Conservation (phyloP, 371 early-diverging fungal genomes). For the Gilbertella persicaria region DNA sequence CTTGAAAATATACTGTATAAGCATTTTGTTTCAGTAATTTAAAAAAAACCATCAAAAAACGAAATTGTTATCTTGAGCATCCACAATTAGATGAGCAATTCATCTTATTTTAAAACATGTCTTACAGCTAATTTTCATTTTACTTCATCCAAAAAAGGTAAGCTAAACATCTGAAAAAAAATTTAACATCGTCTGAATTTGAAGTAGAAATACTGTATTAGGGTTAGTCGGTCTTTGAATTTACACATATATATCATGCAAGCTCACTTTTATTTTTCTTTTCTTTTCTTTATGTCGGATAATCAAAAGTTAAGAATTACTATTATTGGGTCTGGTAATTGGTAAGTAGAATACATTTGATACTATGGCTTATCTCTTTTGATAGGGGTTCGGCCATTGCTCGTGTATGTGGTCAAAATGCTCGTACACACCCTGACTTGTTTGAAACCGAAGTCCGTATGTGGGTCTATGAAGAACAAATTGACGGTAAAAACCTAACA, state of each 20-base stretch:
- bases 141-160: too few species aligned
- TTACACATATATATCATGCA: background rate
- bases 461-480: slow-evolving; percentile 93
- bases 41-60: too few species aligned
- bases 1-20: too few species aligned
- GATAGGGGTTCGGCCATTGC: slow-evolving; percentile 96
- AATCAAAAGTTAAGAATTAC: slow-evolving; percentile 48
- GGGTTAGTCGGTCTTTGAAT: background rate
- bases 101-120: too few species aligned
- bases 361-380: too few species aligned
- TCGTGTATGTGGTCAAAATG: slow-evolving; percentile 89
- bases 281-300: slow-evolving; percentile 4
- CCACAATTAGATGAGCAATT: too few species aligned
- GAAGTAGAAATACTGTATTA: too few species aligned
- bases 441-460: slow-evolving; percentile 84
- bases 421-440: slow-evolving; percentile 51
- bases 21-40: too few species aligned
- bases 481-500: slow-evolving; percentile 83
- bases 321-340: slow-evolving; percentile 94
- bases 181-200: too few species aligned
- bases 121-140: too few species aligned
- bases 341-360: slow-evolving; percentile 52
- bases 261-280: background rate
- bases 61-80: too few species aligned
- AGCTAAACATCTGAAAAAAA: too few species aligned